Conservation (phyloP, 129 eudicot genomes). For the Flaveria robusta region DNA sequence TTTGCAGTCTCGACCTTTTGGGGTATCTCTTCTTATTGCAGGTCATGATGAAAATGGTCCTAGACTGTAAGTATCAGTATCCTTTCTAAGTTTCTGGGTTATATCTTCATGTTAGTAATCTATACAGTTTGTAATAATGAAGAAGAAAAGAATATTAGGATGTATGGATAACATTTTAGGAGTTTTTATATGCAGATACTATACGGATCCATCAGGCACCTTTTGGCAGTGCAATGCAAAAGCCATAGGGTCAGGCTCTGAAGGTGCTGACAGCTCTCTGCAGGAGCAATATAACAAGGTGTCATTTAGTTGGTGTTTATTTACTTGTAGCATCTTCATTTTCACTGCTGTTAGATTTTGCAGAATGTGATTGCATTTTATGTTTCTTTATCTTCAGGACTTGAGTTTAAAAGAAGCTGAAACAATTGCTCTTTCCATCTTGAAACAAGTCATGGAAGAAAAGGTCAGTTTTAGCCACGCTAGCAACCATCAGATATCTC, state of each 20-base stretch:
- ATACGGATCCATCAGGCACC: conserved; percentile 99
- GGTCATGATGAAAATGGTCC: conserved; percentile 99
- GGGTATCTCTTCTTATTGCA: conserved; percentile 98
- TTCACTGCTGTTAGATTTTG: background rate
- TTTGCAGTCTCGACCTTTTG: conserved; percentile 99
- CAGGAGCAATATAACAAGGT: conserved; percentile 99
- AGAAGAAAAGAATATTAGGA: background rate
- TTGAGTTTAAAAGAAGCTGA: conserved; percentile 91
- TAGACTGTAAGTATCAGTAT: conserved; percentile 69
- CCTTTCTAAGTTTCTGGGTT: conserved; percentile 11
- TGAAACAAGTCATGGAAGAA: conserved; percentile 99
- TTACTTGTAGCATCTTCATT: background rate
- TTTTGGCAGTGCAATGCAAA: conserved; percentile 99
- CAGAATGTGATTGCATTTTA: conserved; percentile 19
- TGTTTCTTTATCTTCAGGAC: conserved; percentile 49
- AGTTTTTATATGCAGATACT: conserved; percentile 58
- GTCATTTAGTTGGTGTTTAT: conserved; percentile 3
- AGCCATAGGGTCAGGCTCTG: conserved; percentile 98
- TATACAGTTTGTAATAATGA: background rate
- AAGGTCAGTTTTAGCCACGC: conserved; percentile 50
- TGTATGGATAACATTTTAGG: background rate
- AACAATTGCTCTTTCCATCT: conserved; percentile 90
- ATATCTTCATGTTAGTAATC: conserved; percentile 14
- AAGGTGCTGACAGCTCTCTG: conserved; percentile 99
- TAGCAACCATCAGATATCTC: background rate